These are phyloP conservation scores for Kodamaea alishanica DNA, from an alignment of 1,139 yeast genomes.

Conservation along the genomic window DNA sequence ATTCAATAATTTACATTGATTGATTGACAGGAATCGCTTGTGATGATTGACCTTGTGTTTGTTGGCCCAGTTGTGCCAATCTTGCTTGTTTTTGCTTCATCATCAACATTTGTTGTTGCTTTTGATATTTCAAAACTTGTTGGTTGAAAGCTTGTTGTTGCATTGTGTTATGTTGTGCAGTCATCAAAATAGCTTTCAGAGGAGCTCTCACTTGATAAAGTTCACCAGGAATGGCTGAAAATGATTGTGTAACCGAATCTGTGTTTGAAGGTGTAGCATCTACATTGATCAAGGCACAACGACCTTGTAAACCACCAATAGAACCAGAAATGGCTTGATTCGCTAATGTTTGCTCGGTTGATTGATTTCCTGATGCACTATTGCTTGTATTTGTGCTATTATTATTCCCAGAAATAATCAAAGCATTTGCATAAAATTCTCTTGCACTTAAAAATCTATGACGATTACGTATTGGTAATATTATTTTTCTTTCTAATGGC, in stretches of 20 bases:
- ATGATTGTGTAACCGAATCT: conserved; percentile 44
- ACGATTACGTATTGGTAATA: conserved; percentile 68
- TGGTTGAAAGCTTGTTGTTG: conserved; percentile 52
- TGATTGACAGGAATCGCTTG: not conserved
- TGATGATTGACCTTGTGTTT: conserved; percentile 4
- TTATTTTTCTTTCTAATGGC: conserved; percentile 74
- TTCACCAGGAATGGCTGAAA: conserved; percentile 51
- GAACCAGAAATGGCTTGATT: conserved; percentile 52
- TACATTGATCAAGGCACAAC: conserved; percentile 70
- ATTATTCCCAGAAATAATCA: conserved; percentile 37
- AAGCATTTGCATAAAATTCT: conserved; percentile 69
- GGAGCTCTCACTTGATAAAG: conserved; percentile 63
- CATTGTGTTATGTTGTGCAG: conserved; percentile 42
- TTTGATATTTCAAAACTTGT: conserved; percentile 44
- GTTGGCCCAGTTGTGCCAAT: conserved; percentile 19
- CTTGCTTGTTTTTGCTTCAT: conserved; percentile 29
- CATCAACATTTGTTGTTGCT: conserved; percentile 31
- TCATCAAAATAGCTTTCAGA: conserved; percentile 44
- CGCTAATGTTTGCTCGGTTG: conserved; percentile 41
- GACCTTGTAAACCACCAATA: conserved; percentile 70
- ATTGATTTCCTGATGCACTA: conserved; percentile 14
- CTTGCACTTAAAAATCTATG: conserved; percentile 76
- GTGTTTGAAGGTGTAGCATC: conserved; percentile 32
- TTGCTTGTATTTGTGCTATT: conserved; percentile 15
- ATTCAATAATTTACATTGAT: too few species aligned